Base-by-base conservation (phyloP, 78 protist species). In the Blattamonas nauphoetae region DNA sequence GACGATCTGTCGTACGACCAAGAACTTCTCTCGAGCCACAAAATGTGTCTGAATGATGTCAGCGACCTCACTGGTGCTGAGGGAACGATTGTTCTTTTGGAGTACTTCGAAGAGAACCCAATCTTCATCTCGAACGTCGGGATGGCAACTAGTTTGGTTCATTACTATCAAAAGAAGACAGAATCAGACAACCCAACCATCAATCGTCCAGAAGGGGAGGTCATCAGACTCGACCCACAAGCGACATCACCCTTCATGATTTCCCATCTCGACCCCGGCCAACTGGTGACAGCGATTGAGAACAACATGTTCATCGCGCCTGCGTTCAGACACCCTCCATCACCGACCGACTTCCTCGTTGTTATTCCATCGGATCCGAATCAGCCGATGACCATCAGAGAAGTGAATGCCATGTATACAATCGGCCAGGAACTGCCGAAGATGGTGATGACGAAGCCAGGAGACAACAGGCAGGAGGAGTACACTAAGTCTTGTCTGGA, bases 291-390 rank as follows among this genome's bases (percentile, higher is more conserved):
- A 33, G 2, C 83, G 0, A 1, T 90, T 36, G 91, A 81, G 80
- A 90, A 88, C 88, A 90, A 91, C 41, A 81, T 92, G 43, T 92
- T 79, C 90, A 85, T 84, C 63, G 89, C 92, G 38, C 94, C 94
- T 2, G 6, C 88, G 4, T 45, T 41, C 55, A 45, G 46, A 41
- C 94, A 92, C 90, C 85, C 77, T n/a, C 78, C 88, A 0, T 45
- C 45, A 1, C 71, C 34, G 29, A 90, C 91, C 1, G 94, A 92
- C 82, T 92, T 92, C 79, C 80, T 92, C 45, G 6, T 6, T 21
- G 6, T 21, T 5, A 79, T 79, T 4, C 6, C 64, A 5, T 5
- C 64, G 6, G 5, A 5, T 6, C 64, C 64, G 64, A 5, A 5
- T 6, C 83, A 21, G 43, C 83, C 83, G 32, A 21, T 21, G 71